Base-by-base conservation (phyloP, 2,329 filamentous ascomycete species). In the Dactylonectria estremocensis region DNA sequence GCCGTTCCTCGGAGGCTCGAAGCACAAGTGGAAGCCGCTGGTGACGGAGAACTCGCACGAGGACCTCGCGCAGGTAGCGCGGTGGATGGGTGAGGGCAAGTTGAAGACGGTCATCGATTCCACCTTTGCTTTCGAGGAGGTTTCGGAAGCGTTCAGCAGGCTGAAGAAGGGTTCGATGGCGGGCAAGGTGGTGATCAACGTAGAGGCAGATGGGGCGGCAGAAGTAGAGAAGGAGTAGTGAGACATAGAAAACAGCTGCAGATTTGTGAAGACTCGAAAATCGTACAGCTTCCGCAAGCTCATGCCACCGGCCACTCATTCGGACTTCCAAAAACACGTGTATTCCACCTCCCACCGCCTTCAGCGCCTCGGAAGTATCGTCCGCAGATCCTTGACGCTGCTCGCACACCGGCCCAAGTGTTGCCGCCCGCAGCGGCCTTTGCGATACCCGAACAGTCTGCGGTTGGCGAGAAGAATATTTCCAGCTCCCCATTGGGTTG, bases 1-100 rank as follows among this genome's bases (percentile, higher is more conserved):
- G 24, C 24, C 24, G 0, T 83, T 81, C 37, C 69, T 84, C 1
- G 82, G 82, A 5, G 82, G 82, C 11, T 77, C 79, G 0, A 83
- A 82, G 75, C 78, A 82, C 60, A 81, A 81, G 68, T 84, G 85
- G 37, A 74, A 83, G 11, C 75, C 83, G 20, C 75, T 84, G 28
- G 71, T 82, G 48, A 76, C 78, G 2, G 80, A 82, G 66, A 82
- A 83, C 20, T 82, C 82, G 2, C 76, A 78, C 2, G 80, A 84
- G 10, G 83, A 90, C 50, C 73, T 91, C 57, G 78, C 76, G 22
- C 80, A 85, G 74, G 77, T 93, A 60, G 87, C 80, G 2, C 75
- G 83, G 45, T 90, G 87, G 88, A 80, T 92, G 76, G 77, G 80
- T 8, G 83, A 91, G 68, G 89, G 88, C 0, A 90, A 87, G 74